Base-by-base conservation (phyloP, 1,284 basidiomycete genomes). In the Microbotryomycetes sp. region DNA sequence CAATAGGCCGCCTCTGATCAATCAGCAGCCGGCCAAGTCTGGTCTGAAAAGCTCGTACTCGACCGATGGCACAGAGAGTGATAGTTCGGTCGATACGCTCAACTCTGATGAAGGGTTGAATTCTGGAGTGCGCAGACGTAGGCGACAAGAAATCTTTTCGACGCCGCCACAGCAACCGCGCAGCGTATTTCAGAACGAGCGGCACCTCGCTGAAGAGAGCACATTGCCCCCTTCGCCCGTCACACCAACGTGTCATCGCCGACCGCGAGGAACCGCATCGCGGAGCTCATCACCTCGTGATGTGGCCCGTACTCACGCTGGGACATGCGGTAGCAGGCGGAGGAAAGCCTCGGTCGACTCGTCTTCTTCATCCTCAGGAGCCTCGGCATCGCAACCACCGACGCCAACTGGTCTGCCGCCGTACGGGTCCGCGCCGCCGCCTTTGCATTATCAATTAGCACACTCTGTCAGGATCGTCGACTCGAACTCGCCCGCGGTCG, bases 351-450 rank as follows among this genome's bases (percentile, higher is more conserved):
- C 59, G 9, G 9, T 47, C 55, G 61, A 65, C 45, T 66, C 61
- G 13, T 68, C 64, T 7, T 68, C 64, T 2, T 65, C 64, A 3
- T 66, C 64, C 2, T 64, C 61, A 6, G 66, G 62, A 27, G 52
- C 52, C 26, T 66, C 64, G 28, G 57, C 55, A 3, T 62, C 60
- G 2, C 61, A 64, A 31, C 66, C 66, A 3, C 57, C 59, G 4
- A 68, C 66, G 9, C 66, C 66, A 18, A 68, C 66, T 1, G 53
- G 18, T 11, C 49, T 47, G n/a, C 55, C 6, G 35, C 41, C 57
- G 16, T 29, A 41, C 49, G 21, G 27, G 5, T 29, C 28, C 21
- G 52, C 50, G n/a, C 21, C 51, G 6, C 46, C 57, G 5, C 47
- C 57, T n/a, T 49, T 56, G 47, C 35, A 50, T 49, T 56, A 51